Evolutionary conservation across 257 asterid genomes (phyloP).

Genomic region (Parsonsia alboflavescens): DNA sequence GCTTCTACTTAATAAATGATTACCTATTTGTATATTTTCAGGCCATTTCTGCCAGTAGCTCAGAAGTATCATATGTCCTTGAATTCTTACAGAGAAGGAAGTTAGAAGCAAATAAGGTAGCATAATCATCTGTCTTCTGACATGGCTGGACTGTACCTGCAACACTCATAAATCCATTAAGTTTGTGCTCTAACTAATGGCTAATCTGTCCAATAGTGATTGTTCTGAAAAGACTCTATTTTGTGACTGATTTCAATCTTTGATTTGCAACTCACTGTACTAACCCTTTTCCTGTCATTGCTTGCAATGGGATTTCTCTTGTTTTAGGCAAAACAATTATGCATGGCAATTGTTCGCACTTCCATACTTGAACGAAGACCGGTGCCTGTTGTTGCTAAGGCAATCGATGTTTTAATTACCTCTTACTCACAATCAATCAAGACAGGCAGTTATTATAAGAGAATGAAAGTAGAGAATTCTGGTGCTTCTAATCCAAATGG

Average conservation of each 20-base stretch:
- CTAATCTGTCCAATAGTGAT: background rate
- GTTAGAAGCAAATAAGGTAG: conserved; percentile 82
- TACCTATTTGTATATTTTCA: conserved; percentile 30
- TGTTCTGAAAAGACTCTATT: background rate
- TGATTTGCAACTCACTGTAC: too few species aligned
- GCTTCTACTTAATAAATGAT: conserved; percentile 23
- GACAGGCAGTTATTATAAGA: conserved; percentile 63
- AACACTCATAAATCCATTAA: background rate
- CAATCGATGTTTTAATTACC: conserved; percentile 48
- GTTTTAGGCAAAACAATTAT: conserved; percentile 82
- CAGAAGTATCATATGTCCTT: conserved; percentile 69
- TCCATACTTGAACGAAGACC: conserved; percentile 84
- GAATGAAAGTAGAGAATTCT: conserved; percentile 42
- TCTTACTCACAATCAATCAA: conserved; percentile 56
- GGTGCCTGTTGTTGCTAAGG: conserved; percentile 57
- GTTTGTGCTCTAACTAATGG: background rate
- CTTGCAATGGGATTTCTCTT: background rate
- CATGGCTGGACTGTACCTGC: background rate
- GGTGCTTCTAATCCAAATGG: conserved; percentile 38
- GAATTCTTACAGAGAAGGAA: conserved; percentile 92
- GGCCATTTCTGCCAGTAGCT: conserved; percentile 92
- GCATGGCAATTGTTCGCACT: conserved; percentile 56
- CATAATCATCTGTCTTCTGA: conserved; percentile 5
- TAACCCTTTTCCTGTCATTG: background rate
- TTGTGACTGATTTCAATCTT: background rate